Evolutionary conservation across 106 monocot genomes (phyloP), one percentile per base, ranked within the genome.

Genomic region (Dendrobium nobile): DNA sequence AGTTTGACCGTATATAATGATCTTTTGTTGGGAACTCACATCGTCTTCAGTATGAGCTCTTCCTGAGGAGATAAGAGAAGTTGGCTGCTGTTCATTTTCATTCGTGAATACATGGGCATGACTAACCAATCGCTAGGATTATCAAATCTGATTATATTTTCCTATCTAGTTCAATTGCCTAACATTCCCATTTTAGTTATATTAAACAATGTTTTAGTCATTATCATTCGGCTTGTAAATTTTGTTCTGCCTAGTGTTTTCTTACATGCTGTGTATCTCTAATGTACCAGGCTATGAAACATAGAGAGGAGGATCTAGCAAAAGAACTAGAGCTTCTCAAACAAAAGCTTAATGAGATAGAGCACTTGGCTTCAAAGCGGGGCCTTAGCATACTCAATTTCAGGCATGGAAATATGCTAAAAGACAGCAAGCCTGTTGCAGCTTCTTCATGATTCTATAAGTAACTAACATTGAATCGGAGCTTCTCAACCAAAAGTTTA

Each of bases 301-400:
- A 81, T n/a, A 82, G 61, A 43, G 85, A 83, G 43, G 85, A 85
- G 16, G 85, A 83, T 41, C 64, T 85, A 41, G 78, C 58, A 74
- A 80, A 54, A 82, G 88, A 88, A 78, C 27, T 88, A 0, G 83
- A 88, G 41, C 22, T 55, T 44, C 77, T 88, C 3, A 88, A 83
- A 80, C 77, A 83, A 74, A 85, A 83, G 72, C 74, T 83, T 1
- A 77, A 78, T 73, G 88, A 85, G 65, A 80, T 88, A 47, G 88
- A 85, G 28, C 82, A 83, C 4, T 80, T 78, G 40, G 47, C 83
- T 17, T 81, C 33, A 72, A 80, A 83, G 10, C 72, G 67, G 42
- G 85, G 88, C 44, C 82, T 88, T 81, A 80, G 82, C 22, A 58
- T 88, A 67, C 58, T 88, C n/a, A 41, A 68, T 20, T 78, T 88